A percentile compares a stretch with the other conserved stretches of the same genome.
Evolutionary conservation across 192 early-diverging fungal genomes (phyloP).

Genomic region (Funneliformis mosseae): DNA sequence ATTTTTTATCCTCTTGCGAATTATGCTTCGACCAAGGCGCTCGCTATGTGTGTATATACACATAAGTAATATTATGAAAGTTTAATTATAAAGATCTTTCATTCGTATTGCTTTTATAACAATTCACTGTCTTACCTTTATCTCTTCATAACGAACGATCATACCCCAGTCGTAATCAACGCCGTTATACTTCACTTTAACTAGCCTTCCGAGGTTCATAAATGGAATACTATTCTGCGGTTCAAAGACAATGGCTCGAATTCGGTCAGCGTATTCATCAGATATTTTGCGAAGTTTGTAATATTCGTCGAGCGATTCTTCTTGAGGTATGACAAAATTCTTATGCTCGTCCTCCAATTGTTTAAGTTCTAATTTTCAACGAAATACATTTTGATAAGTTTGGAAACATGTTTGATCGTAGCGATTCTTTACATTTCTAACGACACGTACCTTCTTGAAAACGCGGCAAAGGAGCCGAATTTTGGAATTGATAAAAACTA

Average conservation of each 20-base stretch:
- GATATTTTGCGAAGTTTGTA: constrained; percentile 78
- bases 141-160: constrained; percentile 74
- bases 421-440: not conserved
- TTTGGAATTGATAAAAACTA: constrained; percentile 94
- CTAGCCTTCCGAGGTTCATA: constrained; percentile 83
- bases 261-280: constrained; percentile 61
- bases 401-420: not conserved
- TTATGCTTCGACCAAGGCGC: not conserved
- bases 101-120: not conserved
- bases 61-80: no score
- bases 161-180: constrained; percentile 94
- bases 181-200: constrained; percentile 57
- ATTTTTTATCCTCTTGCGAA: not conserved
- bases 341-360: constrained; percentile 57
- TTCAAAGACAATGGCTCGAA: constrained; percentile 77
- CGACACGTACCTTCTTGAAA: constrained; percentile 57
- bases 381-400: not conserved
- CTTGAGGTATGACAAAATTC: constrained; percentile 63
- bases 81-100: no score
- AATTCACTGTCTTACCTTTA: constrained; percentile 22
- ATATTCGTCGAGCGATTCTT: constrained; percentile 71
- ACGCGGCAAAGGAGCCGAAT: constrained; percentile 77
- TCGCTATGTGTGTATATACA: not conserved
- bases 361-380: constrained; percentile 50
- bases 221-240: constrained; percentile 82